These are phyloP conservation scores for Castanea mollissima DNA, from an alignment of 306 rosid species.

Conservation along the genomic window DNA sequence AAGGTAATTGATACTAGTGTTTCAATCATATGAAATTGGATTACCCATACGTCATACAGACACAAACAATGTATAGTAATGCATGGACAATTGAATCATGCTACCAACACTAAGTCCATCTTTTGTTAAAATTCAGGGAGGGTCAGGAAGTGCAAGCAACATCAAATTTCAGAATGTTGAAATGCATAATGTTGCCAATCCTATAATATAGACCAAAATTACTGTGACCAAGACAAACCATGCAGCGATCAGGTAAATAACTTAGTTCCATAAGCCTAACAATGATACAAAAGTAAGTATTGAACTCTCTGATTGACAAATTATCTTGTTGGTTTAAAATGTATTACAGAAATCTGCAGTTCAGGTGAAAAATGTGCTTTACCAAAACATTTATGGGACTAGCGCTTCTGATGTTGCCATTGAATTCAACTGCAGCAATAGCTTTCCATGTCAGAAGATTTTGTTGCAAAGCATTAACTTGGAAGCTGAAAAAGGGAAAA, in stretches of 20 bases:
- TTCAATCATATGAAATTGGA: neutral
- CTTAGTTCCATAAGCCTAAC: neutral
- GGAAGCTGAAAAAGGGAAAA: slow-evolving; percentile 14
- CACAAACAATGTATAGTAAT: neutral
- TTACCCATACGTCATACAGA: neutral
- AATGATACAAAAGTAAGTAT: neutral
- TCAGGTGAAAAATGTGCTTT: slow-evolving; percentile 61
- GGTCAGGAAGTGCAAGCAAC: slow-evolving; percentile 65
- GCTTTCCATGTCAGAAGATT: slow-evolving; percentile 50
- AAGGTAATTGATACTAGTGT: slow-evolving; percentile 37
- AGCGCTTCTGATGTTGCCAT: slow-evolving; percentile 66
- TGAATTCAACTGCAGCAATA: slow-evolving; percentile 67
- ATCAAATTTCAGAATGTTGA: slow-evolving; percentile 57
- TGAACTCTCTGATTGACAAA: neutral
- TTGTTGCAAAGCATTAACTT: slow-evolving; percentile 47
- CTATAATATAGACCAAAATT: slow-evolving; percentile 69
- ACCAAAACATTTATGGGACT: slow-evolving; percentile 62
- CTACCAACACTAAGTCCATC: neutral
- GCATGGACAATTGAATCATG: neutral
- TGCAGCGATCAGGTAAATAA: slow-evolving; percentile 50
- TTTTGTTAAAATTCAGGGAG: slow-evolving; percentile 52
- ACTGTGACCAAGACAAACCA: slow-evolving; percentile 52
- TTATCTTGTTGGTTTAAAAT: neutral
- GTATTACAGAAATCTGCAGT: slow-evolving; percentile 43
- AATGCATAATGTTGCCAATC: slow-evolving; percentile 60